Conservation (phyloP, 176 grass and related monocot genomes). For the Eleusine indica region DNA sequence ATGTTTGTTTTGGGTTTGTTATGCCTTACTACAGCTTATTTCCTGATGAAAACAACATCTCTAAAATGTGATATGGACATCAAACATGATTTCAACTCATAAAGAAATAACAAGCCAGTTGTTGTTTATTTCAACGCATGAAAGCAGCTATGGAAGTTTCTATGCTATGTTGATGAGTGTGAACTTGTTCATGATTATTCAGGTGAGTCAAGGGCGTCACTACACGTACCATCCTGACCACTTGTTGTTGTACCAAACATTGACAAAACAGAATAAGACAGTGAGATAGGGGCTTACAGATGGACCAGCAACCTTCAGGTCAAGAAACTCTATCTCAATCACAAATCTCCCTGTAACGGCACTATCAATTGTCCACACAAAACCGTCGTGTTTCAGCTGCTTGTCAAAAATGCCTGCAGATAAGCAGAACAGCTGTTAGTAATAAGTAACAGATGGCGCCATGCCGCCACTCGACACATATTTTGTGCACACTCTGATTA, state of each 20-base stretch:
- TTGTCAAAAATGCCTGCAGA: slow-evolving; percentile 84
- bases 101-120: neutral
- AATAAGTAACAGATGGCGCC: neutral
- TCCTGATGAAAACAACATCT: slow-evolving; percentile 19
- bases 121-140: slow-evolving; percentile 20
- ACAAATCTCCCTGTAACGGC: slow-evolving; percentile 80
- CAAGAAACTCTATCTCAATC: slow-evolving; percentile 94
- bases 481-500: slow-evolving; percentile 1
- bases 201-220: slow-evolving; percentile 31
- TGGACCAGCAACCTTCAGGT: slow-evolving; percentile 72
- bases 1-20: slow-evolving; percentile 10
- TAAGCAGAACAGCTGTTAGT: slow-evolving; percentile 3
- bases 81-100: slow-evolving; percentile 11
- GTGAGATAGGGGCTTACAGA: slow-evolving; percentile 69
- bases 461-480: neutral
- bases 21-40: slow-evolving; percentile 6
- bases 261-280: slow-evolving; percentile 41
- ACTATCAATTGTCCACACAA: slow-evolving; percentile 86
- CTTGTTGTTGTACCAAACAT: slow-evolving; percentile 51
- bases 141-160: slow-evolving; percentile 32
- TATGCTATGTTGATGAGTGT: neutral
- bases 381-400: slow-evolving; percentile 84
- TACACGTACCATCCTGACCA: slow-evolving; percentile 29
- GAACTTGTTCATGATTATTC: slow-evolving; percentile 14
- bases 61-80: neutral